phyloP scores from a whole-genome alignment of 768 basidiomycete species.

The Floccularia luteovirens region DNA sequence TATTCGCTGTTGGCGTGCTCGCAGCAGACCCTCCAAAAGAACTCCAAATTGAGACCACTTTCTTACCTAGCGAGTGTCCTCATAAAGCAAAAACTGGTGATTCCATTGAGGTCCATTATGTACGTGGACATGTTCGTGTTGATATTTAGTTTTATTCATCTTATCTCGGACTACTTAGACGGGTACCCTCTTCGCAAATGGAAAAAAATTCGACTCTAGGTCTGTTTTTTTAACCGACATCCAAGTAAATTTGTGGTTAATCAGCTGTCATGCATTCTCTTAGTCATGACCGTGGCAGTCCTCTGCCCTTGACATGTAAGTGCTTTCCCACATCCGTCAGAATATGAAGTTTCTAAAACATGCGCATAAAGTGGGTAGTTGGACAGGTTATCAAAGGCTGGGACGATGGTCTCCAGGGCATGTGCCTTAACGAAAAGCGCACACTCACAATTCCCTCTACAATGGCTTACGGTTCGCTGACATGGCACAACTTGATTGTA shows the following conservation, averaged over 20 bases:
- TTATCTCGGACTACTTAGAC: slow-evolving; percentile 36
- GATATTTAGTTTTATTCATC: not conserved
- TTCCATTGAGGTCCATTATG: slow-evolving; percentile 70
- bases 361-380: slow-evolving; percentile 48
- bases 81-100: slow-evolving; percentile 55
- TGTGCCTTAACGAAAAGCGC: slow-evolving; percentile 87
- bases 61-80: slow-evolving; percentile 48
- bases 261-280: not conserved
- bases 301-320: slow-evolving; percentile 75
- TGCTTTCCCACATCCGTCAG: slow-evolving; percentile 1
- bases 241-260: not conserved
- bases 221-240: slow-evolving; percentile 20
- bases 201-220: slow-evolving; percentile 90
- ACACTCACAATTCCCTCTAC: slow-evolving; percentile 78
- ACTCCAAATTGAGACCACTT: slow-evolving; percentile 57
- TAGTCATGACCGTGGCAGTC: slow-evolving; percentile 66
- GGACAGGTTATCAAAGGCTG: slow-evolving; percentile 83
- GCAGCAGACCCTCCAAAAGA: too few species aligned
- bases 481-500: not conserved
- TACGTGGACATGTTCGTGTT: slow-evolving; percentile 25
- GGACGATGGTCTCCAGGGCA: slow-evolving; percentile 76
- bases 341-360: too few species aligned
- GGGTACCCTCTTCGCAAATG: slow-evolving; percentile 69
- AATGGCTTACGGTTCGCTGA: slow-evolving; percentile 73
- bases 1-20: too few species aligned